Evolutionary conservation across 257 asterid genomes (phyloP).

Genomic region (Perilla frutescens): DNA sequence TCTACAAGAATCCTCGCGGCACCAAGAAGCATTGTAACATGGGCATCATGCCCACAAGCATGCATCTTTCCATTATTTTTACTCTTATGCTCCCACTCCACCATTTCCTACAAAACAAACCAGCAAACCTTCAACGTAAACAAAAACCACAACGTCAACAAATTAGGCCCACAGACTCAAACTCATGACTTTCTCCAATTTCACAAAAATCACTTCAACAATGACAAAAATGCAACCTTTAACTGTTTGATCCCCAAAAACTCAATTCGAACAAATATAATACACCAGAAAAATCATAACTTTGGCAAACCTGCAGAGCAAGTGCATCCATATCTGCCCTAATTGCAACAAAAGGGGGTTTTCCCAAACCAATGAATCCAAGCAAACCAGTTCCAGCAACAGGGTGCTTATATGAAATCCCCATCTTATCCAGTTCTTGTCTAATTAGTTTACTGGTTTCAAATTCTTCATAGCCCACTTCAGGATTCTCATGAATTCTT

Average conservation of each 20-base stretch:
- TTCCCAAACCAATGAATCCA: conserved; percentile 81
- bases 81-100: conserved; percentile 95
- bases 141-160: background rate
- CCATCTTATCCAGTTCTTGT: conserved; percentile 83
- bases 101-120: conserved; percentile 67
- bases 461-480: conserved; percentile 84
- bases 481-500: conserved; percentile 89
- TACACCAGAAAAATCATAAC: background rate
- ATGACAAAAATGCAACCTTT: background rate
- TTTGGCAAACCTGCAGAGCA: conserved; percentile 64
- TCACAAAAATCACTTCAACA: background rate
- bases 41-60: conserved; percentile 98
- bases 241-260: background rate
- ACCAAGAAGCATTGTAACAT: conserved; percentile 95
- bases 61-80: conserved; percentile 90
- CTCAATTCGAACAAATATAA: background rate
- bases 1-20: conserved; percentile 93
- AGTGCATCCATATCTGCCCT: conserved; percentile 99
- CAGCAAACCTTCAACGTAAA: background rate
- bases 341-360: conserved; percentile 92
- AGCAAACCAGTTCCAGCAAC: conserved; percentile 86
- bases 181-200: background rate
- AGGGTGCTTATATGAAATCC: conserved; percentile 73
- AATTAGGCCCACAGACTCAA: background rate
- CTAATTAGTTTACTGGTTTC: conserved; percentile 91